A percentile compares a stretch with the other conserved stretches of the same genome.
These are phyloP conservation scores for Candida buenavistaensis DNA, from an alignment of 1,139 yeast species.

Conservation along the genomic window DNA sequence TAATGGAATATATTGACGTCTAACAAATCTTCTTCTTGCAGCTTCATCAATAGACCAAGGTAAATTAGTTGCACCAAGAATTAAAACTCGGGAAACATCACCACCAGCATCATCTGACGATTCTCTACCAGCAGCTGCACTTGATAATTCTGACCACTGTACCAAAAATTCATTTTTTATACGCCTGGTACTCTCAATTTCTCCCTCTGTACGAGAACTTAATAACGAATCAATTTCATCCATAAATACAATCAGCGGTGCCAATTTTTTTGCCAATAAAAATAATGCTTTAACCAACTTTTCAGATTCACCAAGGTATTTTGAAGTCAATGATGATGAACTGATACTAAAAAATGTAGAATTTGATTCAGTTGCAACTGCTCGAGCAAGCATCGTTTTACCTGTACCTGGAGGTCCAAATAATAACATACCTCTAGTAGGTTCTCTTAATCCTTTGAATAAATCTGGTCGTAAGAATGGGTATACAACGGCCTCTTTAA, in stretches of 20 bases:
- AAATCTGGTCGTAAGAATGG: constrained; percentile 94
- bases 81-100: constrained; percentile 70
- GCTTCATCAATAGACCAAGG: constrained; percentile 99
- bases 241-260: constrained; percentile 85
- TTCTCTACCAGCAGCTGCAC: constrained; percentile 84
- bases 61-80: constrained; percentile 91
- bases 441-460: constrained; percentile 89
- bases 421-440: constrained; percentile 91
- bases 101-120: constrained; percentile 42
- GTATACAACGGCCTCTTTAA: constrained; percentile 95
- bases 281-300: constrained; percentile 89
- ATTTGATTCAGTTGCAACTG: constrained; percentile 95
- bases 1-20: constrained; percentile 90
- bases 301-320: constrained; percentile 91
- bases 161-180: constrained; percentile 92
- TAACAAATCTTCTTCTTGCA: constrained; percentile 90
- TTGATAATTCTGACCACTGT: constrained; percentile 93
- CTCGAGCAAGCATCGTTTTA: constrained; percentile 95
- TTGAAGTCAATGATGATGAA: constrained; percentile 90
- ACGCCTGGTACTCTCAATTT: constrained; percentile 87
- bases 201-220: constrained; percentile 84
- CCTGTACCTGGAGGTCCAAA: constrained; percentile 99
- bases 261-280: constrained; percentile 77
- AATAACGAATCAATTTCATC: constrained; percentile 85
- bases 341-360: constrained; percentile 93